Conservation (phyloP, 2,329 filamentous ascomycete genomes). For the Pyricularia pennisetigena region DNA sequence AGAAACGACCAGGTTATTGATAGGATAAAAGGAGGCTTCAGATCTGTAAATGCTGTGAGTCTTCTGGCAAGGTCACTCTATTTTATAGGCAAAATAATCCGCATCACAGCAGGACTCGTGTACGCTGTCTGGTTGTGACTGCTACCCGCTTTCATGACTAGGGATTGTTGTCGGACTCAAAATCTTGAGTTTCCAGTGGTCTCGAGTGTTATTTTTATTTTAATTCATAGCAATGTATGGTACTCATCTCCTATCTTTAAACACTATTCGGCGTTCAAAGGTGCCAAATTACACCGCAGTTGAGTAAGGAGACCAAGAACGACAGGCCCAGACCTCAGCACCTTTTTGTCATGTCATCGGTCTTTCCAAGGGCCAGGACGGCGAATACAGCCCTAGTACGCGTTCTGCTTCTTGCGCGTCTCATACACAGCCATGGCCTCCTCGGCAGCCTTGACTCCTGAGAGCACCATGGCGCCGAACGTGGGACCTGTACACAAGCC, state of each 20-base stretch:
- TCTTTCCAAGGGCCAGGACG: not conserved
- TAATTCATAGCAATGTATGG: not conserved
- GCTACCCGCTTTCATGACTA: too few relatives aligned
- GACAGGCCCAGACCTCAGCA: not conserved
- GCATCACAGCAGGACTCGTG: too few relatives aligned
- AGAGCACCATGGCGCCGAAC: slow-evolving; percentile 82
- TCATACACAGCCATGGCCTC: slow-evolving; percentile 74
- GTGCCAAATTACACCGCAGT: not conserved
- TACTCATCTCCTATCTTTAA: not conserved
- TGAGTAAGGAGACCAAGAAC: not conserved
- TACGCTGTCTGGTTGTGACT: too few relatives aligned
- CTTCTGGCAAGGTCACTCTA: too few relatives aligned
- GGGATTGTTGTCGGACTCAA: too few relatives aligned
- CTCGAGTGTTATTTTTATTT: too few relatives aligned
- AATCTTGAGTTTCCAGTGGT: too few relatives aligned
- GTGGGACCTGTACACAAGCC: slow-evolving; percentile 43
- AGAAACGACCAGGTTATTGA: too few relatives aligned
- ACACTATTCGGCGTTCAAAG: not conserved
- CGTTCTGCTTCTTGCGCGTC: slow-evolving; percentile 66
- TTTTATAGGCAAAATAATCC: too few relatives aligned
- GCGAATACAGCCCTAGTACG: slow-evolving; percentile 29
- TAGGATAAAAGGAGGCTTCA: too few relatives aligned
- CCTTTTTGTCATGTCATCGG: not conserved
- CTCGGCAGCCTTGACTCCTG: slow-evolving; percentile 84
- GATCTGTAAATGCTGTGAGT: too few relatives aligned